Percentiles rank a stretch among this genome's conserved stretches.
Conservation (phyloP, 169 alveolate species). For the Theileria luwenshuni region DNA sequence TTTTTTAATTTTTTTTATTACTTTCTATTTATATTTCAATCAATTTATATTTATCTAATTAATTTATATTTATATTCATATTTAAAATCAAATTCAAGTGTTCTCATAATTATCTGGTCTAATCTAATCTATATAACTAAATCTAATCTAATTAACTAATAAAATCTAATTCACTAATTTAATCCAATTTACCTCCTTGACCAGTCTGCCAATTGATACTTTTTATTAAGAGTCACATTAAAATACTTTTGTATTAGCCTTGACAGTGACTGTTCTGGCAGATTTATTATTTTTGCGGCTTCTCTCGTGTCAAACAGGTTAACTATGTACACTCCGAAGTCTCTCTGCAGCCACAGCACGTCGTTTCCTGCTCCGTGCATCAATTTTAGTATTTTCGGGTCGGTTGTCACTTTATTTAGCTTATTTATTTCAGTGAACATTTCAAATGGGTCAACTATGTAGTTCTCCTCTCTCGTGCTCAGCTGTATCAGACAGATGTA, state of each 20-base stretch:
- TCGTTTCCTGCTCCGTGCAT: slow-evolving; percentile 93
- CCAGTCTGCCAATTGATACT: slow-evolving; percentile 92
- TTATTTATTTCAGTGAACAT: slow-evolving; percentile 78
- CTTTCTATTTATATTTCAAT: no score
- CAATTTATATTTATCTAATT: no score
- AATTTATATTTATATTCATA: no score
- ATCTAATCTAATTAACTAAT: no score
- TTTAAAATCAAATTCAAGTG: no score
- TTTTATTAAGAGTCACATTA: slow-evolving; percentile 86
- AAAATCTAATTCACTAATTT: no score
- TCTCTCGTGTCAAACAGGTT: slow-evolving; percentile 93
- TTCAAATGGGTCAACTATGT: slow-evolving; percentile 89
- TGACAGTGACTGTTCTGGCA: slow-evolving; percentile 77
- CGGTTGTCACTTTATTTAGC: slow-evolving; percentile 86
- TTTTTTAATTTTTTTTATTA: no score
- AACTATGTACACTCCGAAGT: slow-evolving; percentile 92
- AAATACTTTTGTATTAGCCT: slow-evolving; percentile 77
- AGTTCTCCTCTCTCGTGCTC: slow-evolving; percentile 88
- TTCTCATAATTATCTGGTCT: no score
- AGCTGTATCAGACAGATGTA: slow-evolving; percentile 91
- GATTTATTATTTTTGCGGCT: slow-evolving; percentile 87
- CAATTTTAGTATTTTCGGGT: slow-evolving; percentile 92
- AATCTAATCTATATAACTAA: no score
- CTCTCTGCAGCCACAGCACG: slow-evolving; percentile 92
- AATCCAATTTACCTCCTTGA: slow-evolving; percentile 71